Evolutionary conservation across 371 early-diverging fungal genomes (phyloP).

Genomic region (Thermomucor indicae-seudaticae): DNA sequence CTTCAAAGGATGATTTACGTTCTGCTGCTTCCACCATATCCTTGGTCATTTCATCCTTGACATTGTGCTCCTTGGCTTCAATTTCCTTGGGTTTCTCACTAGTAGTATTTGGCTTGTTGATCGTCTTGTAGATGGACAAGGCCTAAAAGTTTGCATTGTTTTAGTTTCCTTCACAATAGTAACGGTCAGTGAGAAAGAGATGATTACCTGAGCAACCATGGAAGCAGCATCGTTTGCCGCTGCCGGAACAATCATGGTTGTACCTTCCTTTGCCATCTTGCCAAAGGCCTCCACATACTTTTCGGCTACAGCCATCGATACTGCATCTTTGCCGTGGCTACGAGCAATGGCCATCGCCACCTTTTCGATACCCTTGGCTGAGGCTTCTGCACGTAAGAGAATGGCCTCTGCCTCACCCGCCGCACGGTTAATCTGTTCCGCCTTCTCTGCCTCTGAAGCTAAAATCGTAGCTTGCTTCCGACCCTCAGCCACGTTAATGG

Average conservation of each 20-base stretch:
- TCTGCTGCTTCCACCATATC: conserved; percentile 28
- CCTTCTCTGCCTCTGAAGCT: conserved; percentile 90
- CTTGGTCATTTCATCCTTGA: conserved; percentile 33
- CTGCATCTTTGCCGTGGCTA: conserved; percentile 77
- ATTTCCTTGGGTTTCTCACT: no score
- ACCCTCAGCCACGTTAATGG: conserved; percentile 97
- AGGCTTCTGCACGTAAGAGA: conserved; percentile 79
- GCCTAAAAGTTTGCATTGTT: conserved; percentile 22
- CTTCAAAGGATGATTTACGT: conserved; percentile 20
- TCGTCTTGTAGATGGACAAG: conserved; percentile 48
- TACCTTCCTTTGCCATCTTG: conserved; percentile 89
- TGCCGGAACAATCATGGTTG: conserved; percentile 90
- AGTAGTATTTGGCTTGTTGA: conserved; percentile 31
- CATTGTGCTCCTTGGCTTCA: no score
- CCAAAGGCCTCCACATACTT: conserved; percentile 96
- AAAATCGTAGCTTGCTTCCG: conserved; percentile 89
- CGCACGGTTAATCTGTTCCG: conserved; percentile 89
- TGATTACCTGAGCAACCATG: conserved; percentile 81
- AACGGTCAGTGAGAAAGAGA: no score
- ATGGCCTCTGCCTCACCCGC: conserved; percentile 89
- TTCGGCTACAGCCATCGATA: conserved; percentile 93
- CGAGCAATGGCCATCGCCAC: conserved; percentile 78
- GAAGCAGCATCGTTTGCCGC: conserved; percentile 76
- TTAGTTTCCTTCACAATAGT: background rate
- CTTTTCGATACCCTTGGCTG: conserved; percentile 75